phyloP scores from a whole-genome alignment of 2,329 filamentous ascomycete genomes.

The Venturia asperata region DNA sequence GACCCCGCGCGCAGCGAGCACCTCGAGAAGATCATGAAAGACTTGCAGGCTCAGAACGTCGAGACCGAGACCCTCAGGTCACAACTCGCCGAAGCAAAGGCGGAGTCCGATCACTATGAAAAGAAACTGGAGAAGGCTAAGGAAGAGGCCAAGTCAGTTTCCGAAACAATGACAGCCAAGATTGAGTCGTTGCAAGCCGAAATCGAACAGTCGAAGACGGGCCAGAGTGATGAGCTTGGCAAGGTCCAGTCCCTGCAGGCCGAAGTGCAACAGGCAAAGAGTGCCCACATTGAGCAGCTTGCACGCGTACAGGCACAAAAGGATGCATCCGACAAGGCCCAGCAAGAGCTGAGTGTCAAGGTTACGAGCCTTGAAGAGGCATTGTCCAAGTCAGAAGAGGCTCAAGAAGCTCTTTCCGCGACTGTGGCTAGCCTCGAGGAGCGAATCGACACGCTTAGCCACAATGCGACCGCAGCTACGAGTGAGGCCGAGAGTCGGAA shows the following conservation, averaged over 20 bases:
- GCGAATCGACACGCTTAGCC: neutral
- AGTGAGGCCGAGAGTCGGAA: conserved; percentile 1
- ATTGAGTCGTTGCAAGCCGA: neutral
- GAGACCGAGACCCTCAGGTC: neutral
- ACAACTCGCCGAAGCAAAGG: neutral
- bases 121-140: neutral
- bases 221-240: conserved; percentile 1
- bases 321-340: conserved; percentile 1
- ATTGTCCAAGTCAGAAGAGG: neutral
- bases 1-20: neutral
- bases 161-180: neutral
- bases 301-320: neutral
- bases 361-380: neutral
- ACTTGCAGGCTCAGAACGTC: neutral
- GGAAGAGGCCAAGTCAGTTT: neutral
- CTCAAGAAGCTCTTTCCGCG: neutral
- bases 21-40: conserved; percentile 13
- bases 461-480: neutral
- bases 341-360: neutral
- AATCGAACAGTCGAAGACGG: neutral
- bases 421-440: neutral
- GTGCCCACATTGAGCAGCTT: neutral
- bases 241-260: neutral
- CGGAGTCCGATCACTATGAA: conserved; percentile 11
- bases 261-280: neutral